Base-by-base conservation (phyloP, 306 rosid genomes). In the Elaeagnus macrophylla region DNA sequence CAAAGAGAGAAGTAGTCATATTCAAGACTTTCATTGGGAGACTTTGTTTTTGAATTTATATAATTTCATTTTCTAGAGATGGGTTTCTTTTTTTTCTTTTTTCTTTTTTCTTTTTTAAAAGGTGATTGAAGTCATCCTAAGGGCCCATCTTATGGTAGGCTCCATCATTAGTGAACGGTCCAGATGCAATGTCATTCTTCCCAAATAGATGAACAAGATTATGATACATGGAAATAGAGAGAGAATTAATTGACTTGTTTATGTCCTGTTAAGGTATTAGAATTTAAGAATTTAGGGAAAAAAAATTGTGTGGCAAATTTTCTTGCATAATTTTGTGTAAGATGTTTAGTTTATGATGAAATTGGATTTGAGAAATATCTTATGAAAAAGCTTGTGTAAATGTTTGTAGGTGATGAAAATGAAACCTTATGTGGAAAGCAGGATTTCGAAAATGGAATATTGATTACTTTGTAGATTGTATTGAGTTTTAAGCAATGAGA, bases 101-200 rank as follows among this genome's bases (percentile, higher is more conserved):
- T 76, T 66, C 36, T 48, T 56, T 39, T 66, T 18, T 19, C 47
- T 46, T 64, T 59, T 32, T 62, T 66, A 67, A 64, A 52, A 67
- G 75, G 59, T 62, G 68, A 68, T 72, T 73, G 72, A 66, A 67
- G 54, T 78, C 73, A 71, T 68, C 55, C 50, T 56, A 55, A 49
- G 48, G 77, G 75, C 80, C 79, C 52, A 56, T 56, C 39, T 15
- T 8, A 5, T 4, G 19, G 58, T 13, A 61, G 59, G 19, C 20
- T 49, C 55, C 64, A 38, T 43, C 54, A 54, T 42, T 44, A 71
- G 57, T 47, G 17, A 59, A 78, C 79, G 78, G 76, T 64, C 57
- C 53, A 42, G 77, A 71, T 75, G 61, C 57, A 66, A 12, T 48
- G 57, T 2, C 32, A 54, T 39, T 25, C 32, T 35, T 35, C 37